Base-by-base conservation (phyloP, 768 basidiomycete genomes). In the Trametes maxima region DNA sequence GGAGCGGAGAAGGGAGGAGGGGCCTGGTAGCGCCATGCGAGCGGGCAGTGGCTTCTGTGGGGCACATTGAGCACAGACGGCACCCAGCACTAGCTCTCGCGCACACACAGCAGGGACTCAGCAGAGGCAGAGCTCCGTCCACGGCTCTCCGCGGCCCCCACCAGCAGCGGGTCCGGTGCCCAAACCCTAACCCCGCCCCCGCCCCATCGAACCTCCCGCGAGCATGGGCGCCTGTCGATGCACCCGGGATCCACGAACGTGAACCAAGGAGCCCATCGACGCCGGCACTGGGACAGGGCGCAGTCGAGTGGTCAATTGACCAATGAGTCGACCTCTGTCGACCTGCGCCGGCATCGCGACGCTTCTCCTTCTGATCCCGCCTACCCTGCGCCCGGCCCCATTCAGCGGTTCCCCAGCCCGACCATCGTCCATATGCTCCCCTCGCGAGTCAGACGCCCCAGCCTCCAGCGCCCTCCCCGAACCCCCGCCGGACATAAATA, bases 1-100 rank as follows among this genome's bases (percentile, higher is more conserved):
- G 39, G 56, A 58, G 28, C 59, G 59, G 46, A 52, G 60, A 25
- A 65, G 35, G 25, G 39, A 46, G 47, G 57, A 52, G 52, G 53
- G 40, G 57, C 49, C 48, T 24, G 52, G 53, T 21, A 54, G 48
- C 55, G 64, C 61, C 67, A 67, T 67, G 64, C 59, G 57, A 59
- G 49, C 35, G 53, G 50, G 62, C 53, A 21, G 35, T 35, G 42
- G 62, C 57, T 51, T 44, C 49, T 44, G 54, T 44, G 43, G 56
- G 36, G 59, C 37, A 57, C 56, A 65, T 65, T 37, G 63, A 63
- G 53, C 40, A 50, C 28, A 8, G 28, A 33, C 28, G 8, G 28
- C 28, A 33, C 28, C 28, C 28, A 33, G 4, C 28, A 8, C 28
- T 42, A 42, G 40, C 14, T n/a, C n/a, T n/a, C 14, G 40, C 40